Evolutionary conservation across 75 land plant species (phyloP).

Genomic region (Azolla pinnata): DNA sequence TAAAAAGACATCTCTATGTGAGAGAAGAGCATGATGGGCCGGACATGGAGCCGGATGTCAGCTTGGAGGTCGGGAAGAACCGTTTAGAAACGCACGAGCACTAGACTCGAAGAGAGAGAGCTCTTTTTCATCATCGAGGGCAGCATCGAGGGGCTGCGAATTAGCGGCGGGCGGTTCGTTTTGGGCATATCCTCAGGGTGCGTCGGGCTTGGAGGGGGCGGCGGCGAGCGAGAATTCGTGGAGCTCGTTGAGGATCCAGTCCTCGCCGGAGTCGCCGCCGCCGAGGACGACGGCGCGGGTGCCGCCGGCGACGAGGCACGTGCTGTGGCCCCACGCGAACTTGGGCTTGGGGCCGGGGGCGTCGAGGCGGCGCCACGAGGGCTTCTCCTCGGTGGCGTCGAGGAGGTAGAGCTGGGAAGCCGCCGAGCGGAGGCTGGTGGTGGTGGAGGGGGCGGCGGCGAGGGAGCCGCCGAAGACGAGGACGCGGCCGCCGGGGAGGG

Average conservation of each 20-base stretch:
- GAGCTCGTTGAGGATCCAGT: slow-evolving; percentile 71
- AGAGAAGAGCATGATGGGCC: no score
- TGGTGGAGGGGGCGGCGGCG: slow-evolving; percentile 68
- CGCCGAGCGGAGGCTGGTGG: no score
- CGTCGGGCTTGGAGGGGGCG: no score
- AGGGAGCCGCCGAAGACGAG: slow-evolving; percentile 77
- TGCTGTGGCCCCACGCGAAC: slow-evolving; percentile 92
- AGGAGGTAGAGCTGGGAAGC: slow-evolving; percentile 64
- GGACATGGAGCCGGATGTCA: no score
- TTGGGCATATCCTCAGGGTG: no score
- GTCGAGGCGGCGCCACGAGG: slow-evolving; percentile 64
- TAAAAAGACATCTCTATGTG: no score
- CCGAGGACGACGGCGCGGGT: slow-evolving; percentile 72
- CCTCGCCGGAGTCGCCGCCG: slow-evolving; percentile 77
- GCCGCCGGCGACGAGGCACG: slow-evolving; percentile 84
- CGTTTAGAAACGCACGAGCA: no score
- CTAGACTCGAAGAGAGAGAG: no score
- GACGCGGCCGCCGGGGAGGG: slow-evolving; percentile 70
- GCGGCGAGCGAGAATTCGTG: slow-evolving; percentile 68
- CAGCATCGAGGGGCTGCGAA: no score
- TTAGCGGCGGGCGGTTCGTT: no score
- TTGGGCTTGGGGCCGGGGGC: slow-evolving; percentile 75
- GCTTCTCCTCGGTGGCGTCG: slow-evolving; percentile 74
- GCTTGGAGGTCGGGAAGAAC: no score
- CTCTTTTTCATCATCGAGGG: no score